Evolutionary conservation across 2,329 filamentous ascomycete species (phyloP), one percentile per base, ranked within the genome.

Genomic region (Pseudogymnoascus sp.): DNA sequence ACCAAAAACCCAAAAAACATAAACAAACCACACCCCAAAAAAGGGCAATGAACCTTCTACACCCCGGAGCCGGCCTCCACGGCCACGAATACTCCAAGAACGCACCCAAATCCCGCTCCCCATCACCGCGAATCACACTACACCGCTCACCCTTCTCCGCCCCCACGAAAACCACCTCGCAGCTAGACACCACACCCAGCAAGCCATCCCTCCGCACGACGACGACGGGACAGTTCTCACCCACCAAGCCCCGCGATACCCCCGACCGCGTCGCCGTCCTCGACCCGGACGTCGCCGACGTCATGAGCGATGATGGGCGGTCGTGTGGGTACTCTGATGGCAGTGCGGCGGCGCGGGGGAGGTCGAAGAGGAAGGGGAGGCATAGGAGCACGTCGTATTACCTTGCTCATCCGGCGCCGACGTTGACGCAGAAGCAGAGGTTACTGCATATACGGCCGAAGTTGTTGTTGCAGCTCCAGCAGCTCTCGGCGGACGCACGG

Each of bases 391-490:
- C 86, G 2, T 81, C 79, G 5, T 91, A 83, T 72, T 79, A 84
- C 61, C 79, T 92, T 41, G 89, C 88, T 45, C 87, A 88, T 66
- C 88, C 89, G 0, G 79, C 88, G 63, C 79, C 88, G 65, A 78
- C 81, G 69, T 71, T 83, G 65, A 76, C 81, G 66, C 77, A 80
- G 70, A 82, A 86, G 70, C 88, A 88, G 70, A 66, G 67, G n/a
- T 63, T 74, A 11, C 79, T 88, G 12, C 84, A 88, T 68, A 79
- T 89, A 31, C 83, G 88, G 14, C 88, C 89, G 9, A 84, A 84
- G 61, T 76, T 91, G 16, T 76, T 91, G 5, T 79, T 93, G 5
- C 89, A 93, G 72, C 77, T 93, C 14, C 89, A 92, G 70, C 81
- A 84, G 63, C 73, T 91, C n/a, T 79, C 81, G 1, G 75, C 80